Evolutionary conservation across 208 protist species (phyloP), one percentile per base, ranked within the genome.

Genomic region (Lotmaria passim): DNA sequence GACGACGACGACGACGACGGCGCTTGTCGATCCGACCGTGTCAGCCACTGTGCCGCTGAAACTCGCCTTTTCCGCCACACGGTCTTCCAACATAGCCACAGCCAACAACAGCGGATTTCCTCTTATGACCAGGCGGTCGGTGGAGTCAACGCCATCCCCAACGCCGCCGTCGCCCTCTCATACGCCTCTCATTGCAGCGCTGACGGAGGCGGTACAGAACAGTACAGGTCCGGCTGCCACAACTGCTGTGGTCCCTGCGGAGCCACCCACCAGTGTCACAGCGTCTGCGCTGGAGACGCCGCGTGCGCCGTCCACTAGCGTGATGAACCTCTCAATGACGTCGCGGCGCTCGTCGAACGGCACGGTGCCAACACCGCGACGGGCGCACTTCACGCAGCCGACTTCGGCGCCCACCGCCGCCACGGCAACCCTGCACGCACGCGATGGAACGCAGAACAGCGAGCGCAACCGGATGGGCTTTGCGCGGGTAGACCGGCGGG

Each of bases 351-450:
- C 52, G 0, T 56, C 60, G 0, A 43, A 51, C n/a, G 33, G 26
- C 0, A 39, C 41, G 19, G 19, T 19, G 1, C 43, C 21, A 31
- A 62, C 51, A 15, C 33, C 50, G 17, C 17, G 30, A 31, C 39
- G 51, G 0, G 21, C 59, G 0, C 17, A 34, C 30, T 68, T 47
- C 33, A 67, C 60, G 30, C 43, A 36, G 43, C 60, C 52, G n/a
- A n/a, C n/a, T n/a, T n/a, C n/a, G n/a, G n/a, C n/a, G n/a, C n/a
- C n/a, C n/a, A n/a, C n/a, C 48, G 41, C 34, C 43, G 19, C 44
- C n/a, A 39, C 17, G 14, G 14, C 39, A 4, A 15, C 15, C 7
- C 17, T 19, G 15, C 46, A 34, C 10, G 23, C 46, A 17, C 17
- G 48, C 10, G 41, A 64, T 8, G 41, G 38, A 11, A 23, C 36